Base-by-base conservation (phyloP, 495 filamentous ascomycete genomes). In the Rusavskia elegans region DNA sequence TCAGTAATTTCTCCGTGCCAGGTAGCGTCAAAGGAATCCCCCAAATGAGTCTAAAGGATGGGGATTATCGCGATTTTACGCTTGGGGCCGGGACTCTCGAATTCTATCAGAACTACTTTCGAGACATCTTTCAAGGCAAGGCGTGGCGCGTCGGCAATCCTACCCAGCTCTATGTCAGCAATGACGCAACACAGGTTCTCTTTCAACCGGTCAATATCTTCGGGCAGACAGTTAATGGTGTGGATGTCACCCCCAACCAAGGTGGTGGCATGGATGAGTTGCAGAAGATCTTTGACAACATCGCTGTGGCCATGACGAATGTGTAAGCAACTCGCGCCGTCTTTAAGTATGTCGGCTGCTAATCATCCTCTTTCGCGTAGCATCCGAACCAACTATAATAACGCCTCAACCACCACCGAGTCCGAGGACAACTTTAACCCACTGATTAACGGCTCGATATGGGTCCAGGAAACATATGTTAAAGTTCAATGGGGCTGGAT, bases 1-100 rank as follows among this genome's bases (percentile, higher is more conserved):
- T 27, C n/a, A 16, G 17, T n/a, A 32, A 48, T 32, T 27, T 48
- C 19, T 13, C 30, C 36, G 56, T 23, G 61, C 59, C 38, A 59
- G 59, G 56, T 16, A 37, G 7, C 8, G 8, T 37, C 16, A n/a
- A n/a, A n/a, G 35, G 8, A 7, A 8, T 37, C 16, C 35, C 35
- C 35, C 35, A 37, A 16, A 17, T 17, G 13, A 17, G 17, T 13
- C 37, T 17, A 17, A 17, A 39, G 11, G 37, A 39, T 39, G 37
- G 37, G 37, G 37, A 39, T 39, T 14, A 39, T 16, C 35, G 35
- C 35, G 8, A 16, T 7, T 37, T 8, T 39, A 13, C 17, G 37
- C 3, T 39, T 39, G 37, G 17, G 17, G 13, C 2, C 7, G 2
- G 11, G 11, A 13, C 37, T 13, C 37, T 14, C 17, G 11, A 39